phyloP scores from a whole-genome alignment of 306 rosid species.

The Citrullus amarus region DNA sequence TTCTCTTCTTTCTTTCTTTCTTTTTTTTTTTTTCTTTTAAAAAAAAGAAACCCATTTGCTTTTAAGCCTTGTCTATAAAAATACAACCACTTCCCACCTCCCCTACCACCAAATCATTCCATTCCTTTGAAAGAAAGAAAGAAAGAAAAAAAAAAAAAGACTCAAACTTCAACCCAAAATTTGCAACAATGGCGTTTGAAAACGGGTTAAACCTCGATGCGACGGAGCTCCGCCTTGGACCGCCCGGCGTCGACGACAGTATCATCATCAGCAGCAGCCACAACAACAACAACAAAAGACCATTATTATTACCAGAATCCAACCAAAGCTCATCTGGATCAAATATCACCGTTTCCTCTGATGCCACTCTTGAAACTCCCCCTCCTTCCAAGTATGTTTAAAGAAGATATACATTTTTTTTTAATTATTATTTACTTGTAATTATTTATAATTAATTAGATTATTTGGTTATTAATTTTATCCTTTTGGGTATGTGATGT shows the following conservation, averaged over 20 bases:
- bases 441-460: neutral
- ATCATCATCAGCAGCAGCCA: too few species aligned
- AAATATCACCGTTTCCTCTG: neutral
- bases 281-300: neutral
- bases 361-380: neutral
- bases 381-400: conserved; percentile 3
- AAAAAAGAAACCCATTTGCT: neutral
- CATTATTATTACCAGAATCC: neutral
- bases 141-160: neutral
- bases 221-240: conserved; percentile 9
- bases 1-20: neutral
- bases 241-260: neutral
- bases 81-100: neutral
- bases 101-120: neutral
- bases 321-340: neutral
- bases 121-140: neutral
- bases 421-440: too few species aligned
- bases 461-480: neutral
- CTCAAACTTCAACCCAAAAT: neutral
- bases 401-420: too few species aligned
- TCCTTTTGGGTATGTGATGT: conserved; percentile 18
- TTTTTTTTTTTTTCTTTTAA: neutral
- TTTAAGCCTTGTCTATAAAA: neutral
- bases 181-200: neutral
- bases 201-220: neutral